Conservation (phyloP, 768 basidiomycete genomes). For the Phanerodontia chrysosporium region DNA sequence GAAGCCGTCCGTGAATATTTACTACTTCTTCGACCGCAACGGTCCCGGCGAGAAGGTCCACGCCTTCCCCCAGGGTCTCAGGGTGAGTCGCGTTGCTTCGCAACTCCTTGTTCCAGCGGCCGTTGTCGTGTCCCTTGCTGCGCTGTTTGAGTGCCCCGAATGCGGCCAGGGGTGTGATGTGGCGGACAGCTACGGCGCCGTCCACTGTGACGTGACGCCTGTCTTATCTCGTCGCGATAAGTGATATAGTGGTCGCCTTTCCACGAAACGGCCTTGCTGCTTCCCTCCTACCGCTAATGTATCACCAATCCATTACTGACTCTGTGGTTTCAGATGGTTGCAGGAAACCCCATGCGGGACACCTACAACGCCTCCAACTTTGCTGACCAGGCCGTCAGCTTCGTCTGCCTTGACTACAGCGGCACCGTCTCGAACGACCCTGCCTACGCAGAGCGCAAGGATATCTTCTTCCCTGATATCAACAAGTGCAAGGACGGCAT, state of each 20-base stretch:
- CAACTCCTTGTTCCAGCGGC: too few species aligned
- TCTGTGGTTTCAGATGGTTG: conserved; percentile 19
- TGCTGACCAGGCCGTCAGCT: conserved; percentile 31
- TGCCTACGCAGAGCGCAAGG: conserved; percentile 14
- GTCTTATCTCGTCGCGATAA: too few species aligned
- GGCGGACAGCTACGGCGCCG: too few species aligned
- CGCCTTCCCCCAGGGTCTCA: conserved; percentile 23
- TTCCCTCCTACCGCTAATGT: too few species aligned
- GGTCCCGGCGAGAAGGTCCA: conserved; percentile 17
- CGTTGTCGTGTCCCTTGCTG: too few species aligned
- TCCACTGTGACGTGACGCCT: too few species aligned
- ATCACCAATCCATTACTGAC: neutral
- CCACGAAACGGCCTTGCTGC: too few species aligned
- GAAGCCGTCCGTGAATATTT: conserved; percentile 18
- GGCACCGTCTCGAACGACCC: conserved; percentile 16
- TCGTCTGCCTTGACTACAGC: conserved; percentile 26
- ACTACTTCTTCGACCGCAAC: conserved; percentile 21
- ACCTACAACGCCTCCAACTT: conserved; percentile 28
- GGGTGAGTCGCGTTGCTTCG: conserved; percentile 10
- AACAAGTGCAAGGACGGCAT: conserved; percentile 24
- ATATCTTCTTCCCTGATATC: conserved; percentile 14
- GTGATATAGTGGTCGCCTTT: too few species aligned
- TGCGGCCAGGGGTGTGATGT: too few species aligned
- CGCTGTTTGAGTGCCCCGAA: too few species aligned
- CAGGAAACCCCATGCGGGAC: conserved; percentile 26